Conservation (phyloP, 192 early-diverging fungal genomes). For the Spinellus fusiger region DNA sequence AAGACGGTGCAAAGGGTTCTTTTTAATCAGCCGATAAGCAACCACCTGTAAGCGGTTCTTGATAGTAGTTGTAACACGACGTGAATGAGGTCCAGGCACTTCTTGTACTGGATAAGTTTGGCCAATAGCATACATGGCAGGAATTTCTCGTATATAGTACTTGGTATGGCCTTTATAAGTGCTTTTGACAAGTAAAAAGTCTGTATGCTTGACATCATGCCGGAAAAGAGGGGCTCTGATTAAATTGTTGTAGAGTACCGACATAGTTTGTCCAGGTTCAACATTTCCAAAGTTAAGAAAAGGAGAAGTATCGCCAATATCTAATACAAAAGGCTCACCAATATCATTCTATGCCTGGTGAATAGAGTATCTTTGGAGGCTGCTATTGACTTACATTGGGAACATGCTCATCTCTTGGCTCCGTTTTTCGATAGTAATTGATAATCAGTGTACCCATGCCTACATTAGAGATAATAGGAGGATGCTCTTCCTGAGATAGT, state of each 20-base stretch:
- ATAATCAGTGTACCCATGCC: slow-evolving; percentile 94
- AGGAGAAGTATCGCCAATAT: slow-evolving; percentile 85
- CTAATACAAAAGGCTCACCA: slow-evolving; percentile 81
- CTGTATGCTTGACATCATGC: slow-evolving; percentile 62
- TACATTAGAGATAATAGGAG: slow-evolving; percentile 82
- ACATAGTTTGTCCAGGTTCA: slow-evolving; percentile 83
- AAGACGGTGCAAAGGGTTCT: slow-evolving; percentile 67
- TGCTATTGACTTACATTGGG: slow-evolving; percentile 51
- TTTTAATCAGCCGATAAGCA: slow-evolving; percentile 81
- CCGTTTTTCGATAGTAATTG: slow-evolving; percentile 93
- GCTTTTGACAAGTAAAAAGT: slow-evolving; percentile 82
- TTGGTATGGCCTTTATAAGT: slow-evolving; percentile 73
- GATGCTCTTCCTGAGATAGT: slow-evolving; percentile 78
- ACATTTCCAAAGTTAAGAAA: slow-evolving; percentile 96
- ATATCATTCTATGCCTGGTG: slow-evolving; percentile 48
- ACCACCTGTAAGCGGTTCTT: slow-evolving; percentile 86
- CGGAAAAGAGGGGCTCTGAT: slow-evolving; percentile 87
- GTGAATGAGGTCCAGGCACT: slow-evolving; percentile 91
- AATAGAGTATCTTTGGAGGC: background rate
- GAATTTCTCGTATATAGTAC: slow-evolving; percentile 83
- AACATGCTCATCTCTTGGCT: slow-evolving; percentile 71
- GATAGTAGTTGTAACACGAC: slow-evolving; percentile 82
- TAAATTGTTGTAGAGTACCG: slow-evolving; percentile 90
- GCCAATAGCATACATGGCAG: slow-evolving; percentile 78
- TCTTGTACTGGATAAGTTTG: slow-evolving; percentile 93